Evolutionary conservation across 2,329 filamentous ascomycete species (phyloP), one percentile per base, ranked within the genome.

Genomic region (Fusarium concolor): DNA sequence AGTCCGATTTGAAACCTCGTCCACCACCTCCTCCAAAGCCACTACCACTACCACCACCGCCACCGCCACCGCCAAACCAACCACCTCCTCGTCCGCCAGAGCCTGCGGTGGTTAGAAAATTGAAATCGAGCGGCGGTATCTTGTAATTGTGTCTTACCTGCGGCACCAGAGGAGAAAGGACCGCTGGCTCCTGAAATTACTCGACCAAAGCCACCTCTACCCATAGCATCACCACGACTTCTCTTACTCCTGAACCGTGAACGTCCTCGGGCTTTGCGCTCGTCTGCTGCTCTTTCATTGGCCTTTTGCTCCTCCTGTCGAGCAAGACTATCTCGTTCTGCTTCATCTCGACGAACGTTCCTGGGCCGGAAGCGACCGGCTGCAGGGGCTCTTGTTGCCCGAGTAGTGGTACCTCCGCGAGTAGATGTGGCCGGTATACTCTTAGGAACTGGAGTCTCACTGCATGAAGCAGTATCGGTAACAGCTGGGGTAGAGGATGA

Each of bases 311-410:
- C 77, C 62, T 83, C 81, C 54, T 81, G 77, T 14, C 80, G 77
- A 44, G 84, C 84, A 11, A 86, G 74, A 50, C 70, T 79, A 53
- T 84, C 82, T 71, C 84, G 77, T 51, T 85, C 83, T 9, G 81
- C 80, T 56, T 85, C 83, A 75, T 85, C 83, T 79, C 84, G 77
- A 53, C 84, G 80, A 46, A 85, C 72, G 60, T 81, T 83, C 67
- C 81, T 85, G 29, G 84, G 84, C 51, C 79, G 80, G 52, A 85
- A 85, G 37, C 84, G 79, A 38, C 77, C 78, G 11, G 74, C 62
- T 20, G 75, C 73, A n/a, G 78, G 72, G 18, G 78, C 79, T 28
- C 79, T 71, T 15, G 79, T 75, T 11, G 77, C 76, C 37, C 77
- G 75, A 6, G 80, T 71, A 7, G 78, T 74, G 35, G 76, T 68